Percentiles rank a stretch among this genome's conserved stretches.
Evolutionary conservation across 202 grass and related monocot species (phyloP).

Genomic region (Carex arenaria): DNA sequence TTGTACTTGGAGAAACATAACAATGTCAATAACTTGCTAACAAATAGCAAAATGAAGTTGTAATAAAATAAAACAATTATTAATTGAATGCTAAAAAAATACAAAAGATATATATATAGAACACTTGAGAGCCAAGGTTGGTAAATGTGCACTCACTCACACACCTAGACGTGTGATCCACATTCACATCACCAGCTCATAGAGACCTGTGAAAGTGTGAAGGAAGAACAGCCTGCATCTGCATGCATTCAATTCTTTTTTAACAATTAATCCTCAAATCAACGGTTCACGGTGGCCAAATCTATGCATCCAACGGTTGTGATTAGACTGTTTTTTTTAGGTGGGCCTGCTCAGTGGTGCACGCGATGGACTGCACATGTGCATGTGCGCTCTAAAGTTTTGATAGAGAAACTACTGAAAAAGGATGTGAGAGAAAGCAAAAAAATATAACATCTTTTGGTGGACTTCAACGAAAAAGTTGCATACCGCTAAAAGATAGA

Average conservation of each 20-base stretch:
- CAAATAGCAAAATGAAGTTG: not conserved
- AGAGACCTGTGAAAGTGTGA: constrained; percentile 3
- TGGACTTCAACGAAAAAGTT: not conserved
- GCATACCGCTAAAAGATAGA: not conserved
- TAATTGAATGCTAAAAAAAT: not conserved
- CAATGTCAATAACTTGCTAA: not conserved
- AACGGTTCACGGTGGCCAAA: not conserved
- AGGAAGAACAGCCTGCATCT: not conserved
- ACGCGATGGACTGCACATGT: constrained; percentile 15
- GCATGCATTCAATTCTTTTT: not conserved
- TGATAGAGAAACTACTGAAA: constrained; percentile 1
- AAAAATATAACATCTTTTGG: not conserved
- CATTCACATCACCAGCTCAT: constrained; percentile 34
- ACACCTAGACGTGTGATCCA: constrained; percentile 13
- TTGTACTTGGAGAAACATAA: not conserved
- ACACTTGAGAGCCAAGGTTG: constrained; percentile 32
- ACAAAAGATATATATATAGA: not conserved
- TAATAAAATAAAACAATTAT: not conserved
- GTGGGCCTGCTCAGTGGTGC: not conserved
- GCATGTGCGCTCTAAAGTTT: constrained; percentile 27
- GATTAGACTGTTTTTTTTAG: not conserved
- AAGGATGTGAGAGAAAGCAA: not conserved
- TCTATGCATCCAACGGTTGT: not conserved
- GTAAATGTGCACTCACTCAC: constrained; percentile 13
- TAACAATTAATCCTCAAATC: not conserved